Evolutionary conservation across 106 monocot species (phyloP).

Genomic region (Vanilla planifolia): DNA sequence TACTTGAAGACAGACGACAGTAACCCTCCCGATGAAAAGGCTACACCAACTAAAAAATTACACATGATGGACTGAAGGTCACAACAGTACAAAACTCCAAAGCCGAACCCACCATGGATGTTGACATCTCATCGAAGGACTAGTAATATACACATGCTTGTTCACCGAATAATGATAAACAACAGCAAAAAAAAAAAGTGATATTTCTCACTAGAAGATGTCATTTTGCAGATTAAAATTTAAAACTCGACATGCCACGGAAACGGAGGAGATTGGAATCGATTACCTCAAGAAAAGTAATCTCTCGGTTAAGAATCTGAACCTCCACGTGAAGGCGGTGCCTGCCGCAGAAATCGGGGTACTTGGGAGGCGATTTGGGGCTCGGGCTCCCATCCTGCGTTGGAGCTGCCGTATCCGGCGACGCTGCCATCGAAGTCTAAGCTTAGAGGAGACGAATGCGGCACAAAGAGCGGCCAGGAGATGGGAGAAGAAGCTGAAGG

Average conservation of each 20-base stretch:
- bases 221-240: not conserved
- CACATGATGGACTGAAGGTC: not conserved
- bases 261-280: not conserved
- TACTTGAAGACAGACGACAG: not conserved
- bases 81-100: not conserved
- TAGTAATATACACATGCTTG: too few relatives aligned
- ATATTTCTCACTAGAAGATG: too few relatives aligned
- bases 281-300: conserved; percentile 32
- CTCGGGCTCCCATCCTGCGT: not conserved
- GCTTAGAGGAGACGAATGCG: too few relatives aligned
- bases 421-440: conserved; percentile 6
- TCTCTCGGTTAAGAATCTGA: conserved; percentile 29
- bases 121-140: too few relatives aligned
- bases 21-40: not conserved
- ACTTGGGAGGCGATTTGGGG: conserved; percentile 35
- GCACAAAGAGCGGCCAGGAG: too few relatives aligned
- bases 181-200: too few relatives aligned
- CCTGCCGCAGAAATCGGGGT: conserved; percentile 34
- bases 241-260: not conserved
- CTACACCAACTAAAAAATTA: not conserved
- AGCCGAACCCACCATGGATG: not conserved
- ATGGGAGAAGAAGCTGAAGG: too few relatives aligned
- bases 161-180: too few relatives aligned
- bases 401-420: not conserved
- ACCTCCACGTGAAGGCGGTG: conserved; percentile 23